Percentiles rank a stretch among this genome's conserved stretches.
phyloP scores from a whole-genome alignment of 2,329 filamentous ascomycete species.

The Claviceps sorghi region DNA sequence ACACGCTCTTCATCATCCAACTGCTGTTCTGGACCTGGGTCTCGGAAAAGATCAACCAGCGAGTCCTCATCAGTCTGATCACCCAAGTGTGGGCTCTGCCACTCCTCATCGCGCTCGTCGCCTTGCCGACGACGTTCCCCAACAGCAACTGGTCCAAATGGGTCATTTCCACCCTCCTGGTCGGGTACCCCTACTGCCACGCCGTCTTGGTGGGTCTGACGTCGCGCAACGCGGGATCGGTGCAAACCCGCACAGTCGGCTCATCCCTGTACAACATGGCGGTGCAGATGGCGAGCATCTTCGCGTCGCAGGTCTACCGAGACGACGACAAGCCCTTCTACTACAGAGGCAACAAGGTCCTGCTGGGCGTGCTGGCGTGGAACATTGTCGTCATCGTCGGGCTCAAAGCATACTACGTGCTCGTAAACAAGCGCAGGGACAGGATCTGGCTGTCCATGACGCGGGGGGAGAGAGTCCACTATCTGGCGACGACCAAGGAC shows the following conservation, averaged over 20 bases:
- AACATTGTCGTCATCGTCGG: slow-evolving; percentile 34
- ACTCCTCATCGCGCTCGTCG: slow-evolving; percentile 31
- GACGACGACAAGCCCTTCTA: slow-evolving; percentile 18
- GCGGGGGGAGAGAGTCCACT: slow-evolving; percentile 20
- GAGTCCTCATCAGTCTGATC: slow-evolving; percentile 25
- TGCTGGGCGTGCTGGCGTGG: slow-evolving; percentile 32
- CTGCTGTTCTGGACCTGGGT: slow-evolving; percentile 29
- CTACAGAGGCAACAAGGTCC: slow-evolving; percentile 31
- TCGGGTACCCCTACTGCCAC: slow-evolving; percentile 18
- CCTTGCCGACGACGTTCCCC: slow-evolving; percentile 11
- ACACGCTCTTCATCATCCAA: slow-evolving; percentile 23
- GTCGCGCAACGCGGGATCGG: slow-evolving; percentile 42
- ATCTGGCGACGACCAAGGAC: slow-evolving; percentile 24
- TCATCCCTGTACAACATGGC: slow-evolving; percentile 41
- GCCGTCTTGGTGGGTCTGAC: slow-evolving; percentile 40
- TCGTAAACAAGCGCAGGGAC: slow-evolving; percentile 30
- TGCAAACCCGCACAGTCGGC: slow-evolving; percentile 42
- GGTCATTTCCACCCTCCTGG: slow-evolving; percentile 18
- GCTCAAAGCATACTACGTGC: slow-evolving; percentile 37
- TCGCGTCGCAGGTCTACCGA: slow-evolving; percentile 24
- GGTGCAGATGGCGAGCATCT: slow-evolving; percentile 20
- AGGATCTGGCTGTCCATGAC: slow-evolving; percentile 32
- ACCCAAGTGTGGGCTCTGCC: slow-evolving; percentile 40
- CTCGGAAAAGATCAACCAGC: slow-evolving; percentile 28
- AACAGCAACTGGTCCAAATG: slow-evolving; percentile 18